A percentile compares a stretch with the other conserved stretches of the same genome.
Conservation (phyloP, 2,329 filamentous ascomycete species). For the Talaromyces atroroseus region DNA sequence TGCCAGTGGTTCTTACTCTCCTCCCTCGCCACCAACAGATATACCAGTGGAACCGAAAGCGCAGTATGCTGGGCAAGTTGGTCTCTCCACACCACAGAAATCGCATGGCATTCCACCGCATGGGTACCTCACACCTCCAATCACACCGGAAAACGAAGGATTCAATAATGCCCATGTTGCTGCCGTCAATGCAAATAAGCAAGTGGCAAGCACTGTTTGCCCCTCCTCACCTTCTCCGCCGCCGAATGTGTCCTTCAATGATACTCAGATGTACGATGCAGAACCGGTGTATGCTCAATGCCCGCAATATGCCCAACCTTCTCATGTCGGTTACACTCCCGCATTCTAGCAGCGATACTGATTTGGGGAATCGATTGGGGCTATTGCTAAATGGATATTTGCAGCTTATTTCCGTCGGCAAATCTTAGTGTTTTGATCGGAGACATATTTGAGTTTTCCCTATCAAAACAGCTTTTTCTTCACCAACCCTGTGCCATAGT, state of each 20-base stretch:
- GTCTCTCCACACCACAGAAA: conserved; percentile 41
- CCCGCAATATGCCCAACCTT: conserved; percentile 28
- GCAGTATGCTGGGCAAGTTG: conserved; percentile 34
- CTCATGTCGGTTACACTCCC: conserved; percentile 31
- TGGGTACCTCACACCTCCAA: conserved; percentile 45
- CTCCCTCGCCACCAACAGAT: conserved; percentile 38
- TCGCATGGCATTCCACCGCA: conserved; percentile 28
- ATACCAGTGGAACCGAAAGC: conserved; percentile 32
- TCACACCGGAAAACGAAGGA: conserved; percentile 42
- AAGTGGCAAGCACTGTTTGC: conserved; percentile 24
- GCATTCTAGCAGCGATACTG: conserved; percentile 19
- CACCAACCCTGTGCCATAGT: conserved; percentile 18
- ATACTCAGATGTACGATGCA: conserved; percentile 31
- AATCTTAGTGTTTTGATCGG: conserved; percentile 18
- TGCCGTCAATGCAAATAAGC: conserved; percentile 27
- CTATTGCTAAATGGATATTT: conserved; percentile 1
- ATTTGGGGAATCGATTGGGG: conserved; percentile 11
- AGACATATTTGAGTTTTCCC: conserved; percentile 28
- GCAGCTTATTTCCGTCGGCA: conserved; percentile 6
- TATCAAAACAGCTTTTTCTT: conserved; percentile 5
- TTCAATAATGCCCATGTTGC: conserved; percentile 28
- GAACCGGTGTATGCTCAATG: conserved; percentile 31
- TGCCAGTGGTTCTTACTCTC: conserved; percentile 37
- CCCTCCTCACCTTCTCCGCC: conserved; percentile 35
- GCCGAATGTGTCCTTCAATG: conserved; percentile 32